Evolutionary conservation across 2,329 filamentous ascomycete genomes (phyloP), one percentile per base, ranked within the genome.

Genomic region (Fusarium foetens): DNA sequence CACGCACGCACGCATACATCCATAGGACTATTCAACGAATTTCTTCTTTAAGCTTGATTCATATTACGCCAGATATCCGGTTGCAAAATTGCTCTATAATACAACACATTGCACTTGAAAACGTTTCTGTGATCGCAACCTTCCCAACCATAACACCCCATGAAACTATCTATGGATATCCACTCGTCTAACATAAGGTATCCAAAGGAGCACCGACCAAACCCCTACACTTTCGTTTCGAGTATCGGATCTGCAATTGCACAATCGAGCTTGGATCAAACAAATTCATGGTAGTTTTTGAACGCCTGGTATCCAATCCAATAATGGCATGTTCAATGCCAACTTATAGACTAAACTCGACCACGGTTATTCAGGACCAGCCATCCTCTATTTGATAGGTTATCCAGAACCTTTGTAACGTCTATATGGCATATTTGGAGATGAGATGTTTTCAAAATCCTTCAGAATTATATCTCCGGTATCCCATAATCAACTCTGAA

Each of bases 291-390:
- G 11, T 42, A 29, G 33, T 63, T 60, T 73, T 73, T 73, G 25
- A 71, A 61, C 54, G 36, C 42, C 66, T 60, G 38, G 41, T 54
- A 57, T 53, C 53, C 42, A 67, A 42, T 48, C 45, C 54, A 67
- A 41, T 39, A 66, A 54, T 33, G 35, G 11, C 48, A 54, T 36
- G 16, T 57, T 17, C 57, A 51, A 58, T 67, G 31, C 39, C 48
- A 31, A 25, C 38, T 23, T 58, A 51, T 49, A 53, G 33, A 29
- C 49, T 17, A 58, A 43, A 12, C 23, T 49, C 33, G 29, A 27
- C 31, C 33, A 29, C 10, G 41, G 25, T 54, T 25, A 35, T 52
- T 33, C 39, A 54, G 39, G 29, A 21, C 25, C 25, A 35, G 17
- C 21, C 52, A 36, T 51, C 33, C 17, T 42, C 29, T 21, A 25